These are phyloP conservation scores for Lavandula angustifolia DNA, from an alignment of 257 asterid genomes.

Conservation along the genomic window DNA sequence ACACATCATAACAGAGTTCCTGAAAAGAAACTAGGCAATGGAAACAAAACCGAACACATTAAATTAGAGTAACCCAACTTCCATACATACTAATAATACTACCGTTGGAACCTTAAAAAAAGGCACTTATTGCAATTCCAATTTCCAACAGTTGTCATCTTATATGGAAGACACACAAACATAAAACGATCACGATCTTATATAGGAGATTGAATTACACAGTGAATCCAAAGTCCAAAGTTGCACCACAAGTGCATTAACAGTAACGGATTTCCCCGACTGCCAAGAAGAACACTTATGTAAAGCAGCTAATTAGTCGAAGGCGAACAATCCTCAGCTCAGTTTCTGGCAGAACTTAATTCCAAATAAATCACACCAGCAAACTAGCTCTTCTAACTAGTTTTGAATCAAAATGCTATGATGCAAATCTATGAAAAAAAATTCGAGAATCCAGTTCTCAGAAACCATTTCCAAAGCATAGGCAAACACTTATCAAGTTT, in stretches of 20 bases:
- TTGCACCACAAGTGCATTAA: no score
- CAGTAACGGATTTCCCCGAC: no score
- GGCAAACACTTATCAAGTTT: no score
- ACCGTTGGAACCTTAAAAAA: background rate
- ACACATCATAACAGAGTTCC: no score
- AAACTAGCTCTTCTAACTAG: conserved; percentile 13
- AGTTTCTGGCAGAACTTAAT: background rate
- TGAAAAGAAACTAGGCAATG: no score
- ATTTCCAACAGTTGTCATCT: background rate
- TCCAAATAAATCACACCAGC: background rate
- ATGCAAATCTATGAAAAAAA: background rate
- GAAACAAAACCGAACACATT: no score
- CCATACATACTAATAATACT: background rate
- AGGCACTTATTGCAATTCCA: background rate
- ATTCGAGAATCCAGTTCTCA: no score
- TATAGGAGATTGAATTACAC: no score
- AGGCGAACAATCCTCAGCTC: background rate
- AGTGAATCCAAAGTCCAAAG: no score
- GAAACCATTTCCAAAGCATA: no score
- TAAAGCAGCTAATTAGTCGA: background rate
- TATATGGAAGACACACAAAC: background rate
- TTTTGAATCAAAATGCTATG: background rate
- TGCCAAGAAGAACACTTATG: background rate
- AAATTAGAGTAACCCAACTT: background rate
- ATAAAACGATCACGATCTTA: no score